phyloP scores from a whole-genome alignment of 345 rosid genomes.

The Citrus maxima region DNA sequence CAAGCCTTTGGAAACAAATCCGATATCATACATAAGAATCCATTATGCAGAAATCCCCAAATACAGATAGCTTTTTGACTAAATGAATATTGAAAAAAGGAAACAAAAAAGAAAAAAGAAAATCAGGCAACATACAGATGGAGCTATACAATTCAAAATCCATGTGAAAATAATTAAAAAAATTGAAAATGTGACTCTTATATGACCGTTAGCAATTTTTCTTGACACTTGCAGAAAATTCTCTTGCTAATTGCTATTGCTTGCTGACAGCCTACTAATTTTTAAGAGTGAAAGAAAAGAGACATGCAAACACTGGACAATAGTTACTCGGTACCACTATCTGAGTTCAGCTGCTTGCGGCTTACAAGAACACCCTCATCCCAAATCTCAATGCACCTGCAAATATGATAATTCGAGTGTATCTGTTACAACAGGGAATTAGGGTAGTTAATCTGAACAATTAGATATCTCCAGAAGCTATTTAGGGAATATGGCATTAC shows the following conservation, averaged over 20 bases:
- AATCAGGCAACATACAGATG: too few species aligned
- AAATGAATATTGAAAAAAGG: too few species aligned
- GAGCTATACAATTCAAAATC: too few species aligned
- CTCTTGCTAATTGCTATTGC: not conserved
- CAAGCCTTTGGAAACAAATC: too few species aligned
- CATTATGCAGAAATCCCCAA: too few species aligned
- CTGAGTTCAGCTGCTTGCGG: constrained; percentile 51
- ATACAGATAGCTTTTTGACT: too few species aligned
- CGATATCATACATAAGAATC: too few species aligned
- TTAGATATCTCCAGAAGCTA: not conserved
- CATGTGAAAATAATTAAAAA: too few species aligned
- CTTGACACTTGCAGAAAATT: not conserved
- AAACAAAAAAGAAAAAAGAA: too few species aligned
- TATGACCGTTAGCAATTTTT: too few species aligned
- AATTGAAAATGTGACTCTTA: too few species aligned
- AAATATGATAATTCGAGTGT: not conserved
- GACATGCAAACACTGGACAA: not conserved
- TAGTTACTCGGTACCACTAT: constrained; percentile 10
- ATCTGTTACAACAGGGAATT: not conserved
- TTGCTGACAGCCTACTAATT: not conserved
- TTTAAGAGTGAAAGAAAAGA: not conserved
- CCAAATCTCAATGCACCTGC: constrained; percentile 76
- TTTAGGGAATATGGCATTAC: not conserved
- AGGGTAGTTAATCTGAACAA: not conserved
- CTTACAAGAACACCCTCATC: constrained; percentile 59